Evolutionary conservation across 2,329 filamentous ascomycete genomes (phyloP).

Genomic region (Aureobasidium sp.): DNA sequence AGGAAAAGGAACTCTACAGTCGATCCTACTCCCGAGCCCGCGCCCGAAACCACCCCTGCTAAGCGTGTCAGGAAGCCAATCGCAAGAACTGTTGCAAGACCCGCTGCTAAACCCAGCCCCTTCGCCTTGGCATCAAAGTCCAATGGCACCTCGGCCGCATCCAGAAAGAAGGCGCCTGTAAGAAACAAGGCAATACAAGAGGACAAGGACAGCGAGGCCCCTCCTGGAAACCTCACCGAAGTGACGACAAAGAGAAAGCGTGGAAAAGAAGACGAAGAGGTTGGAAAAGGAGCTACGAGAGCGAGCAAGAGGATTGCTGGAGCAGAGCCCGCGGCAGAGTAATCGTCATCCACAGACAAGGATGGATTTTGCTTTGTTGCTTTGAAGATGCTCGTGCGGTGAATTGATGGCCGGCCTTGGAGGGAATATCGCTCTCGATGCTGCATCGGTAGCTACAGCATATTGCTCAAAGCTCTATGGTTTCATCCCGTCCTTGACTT

Average conservation of each 20-base stretch:
- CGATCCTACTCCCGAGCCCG: background rate
- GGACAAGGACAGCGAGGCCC: background rate
- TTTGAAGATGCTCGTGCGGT: background rate
- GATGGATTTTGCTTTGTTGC: background rate
- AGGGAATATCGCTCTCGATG: background rate
- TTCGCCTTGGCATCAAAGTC: background rate
- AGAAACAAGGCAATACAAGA: background rate
- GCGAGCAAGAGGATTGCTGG: background rate
- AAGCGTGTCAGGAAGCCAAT: background rate
- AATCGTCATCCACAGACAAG: background rate
- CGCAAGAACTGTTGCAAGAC: background rate
- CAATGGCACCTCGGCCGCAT: background rate
- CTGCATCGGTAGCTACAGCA: background rate
- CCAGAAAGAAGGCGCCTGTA: background rate
- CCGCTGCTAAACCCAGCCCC: background rate
- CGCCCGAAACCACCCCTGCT: background rate
- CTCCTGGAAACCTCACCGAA: background rate
- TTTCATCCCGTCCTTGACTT: background rate
- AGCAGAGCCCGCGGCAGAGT: background rate
- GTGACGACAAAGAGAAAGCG: background rate
- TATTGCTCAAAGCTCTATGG: background rate
- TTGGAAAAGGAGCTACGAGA: background rate
- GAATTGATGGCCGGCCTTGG: background rate
- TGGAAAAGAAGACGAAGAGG: background rate
- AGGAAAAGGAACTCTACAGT: background rate